Evolutionary conservation across 225 moss, liverwort and hornwort species (phyloP), one percentile per base, ranked within the genome.

Genomic region (Pseudoscleropodium purum): DNA sequence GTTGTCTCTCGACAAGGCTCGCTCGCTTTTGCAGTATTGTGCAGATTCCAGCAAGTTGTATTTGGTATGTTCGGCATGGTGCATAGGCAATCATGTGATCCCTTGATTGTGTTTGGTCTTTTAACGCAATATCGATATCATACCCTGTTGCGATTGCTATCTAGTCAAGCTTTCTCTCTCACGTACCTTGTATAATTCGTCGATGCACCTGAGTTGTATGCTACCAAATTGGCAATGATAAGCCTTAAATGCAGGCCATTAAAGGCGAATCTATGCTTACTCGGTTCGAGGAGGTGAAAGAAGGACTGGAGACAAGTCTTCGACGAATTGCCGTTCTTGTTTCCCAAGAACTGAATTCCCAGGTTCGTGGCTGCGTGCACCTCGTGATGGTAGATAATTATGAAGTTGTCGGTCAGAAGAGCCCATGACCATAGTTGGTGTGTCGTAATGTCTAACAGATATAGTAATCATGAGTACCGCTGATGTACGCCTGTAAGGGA

Each of bases 1-100:
- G 92, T 72, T 95, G 90, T 94, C 96, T 64, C 91, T 97, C 59
- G 96, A 97, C 85, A 97, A 96, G 90, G 96, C 97, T 60, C 92
- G 94, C 80, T 91, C 94, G 70, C 94, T 97, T 74, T 91, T 97
- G 36, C 95, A 97, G 75, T 97, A 96, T 78, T 97, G 97, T 86
- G 91, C 94, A 67, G 95, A 96, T 82, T 96, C 95, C 82, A 97
- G 97, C 96, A 97, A 96, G 91, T 91, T 97, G 59, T 97, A 97
- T 92, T 92, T 96, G 95, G 97, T 97, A 92, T 73, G 87, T 85
- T 67, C 29, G 37, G 47, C 79, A 74, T 45, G 11, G 18, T 81
- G 52, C 75, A 87, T 59, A 70, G 39, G 49, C 73, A 64, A 88
- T 43, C 79, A 34, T 84, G 59, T 87, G 60, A 51, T n/a, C 75